A percentile compares a stretch with the other conserved stretches of the same genome.
phyloP scores from a whole-genome alignment of 1,284 basidiomycete species.

The Marasmius oreades region DNA sequence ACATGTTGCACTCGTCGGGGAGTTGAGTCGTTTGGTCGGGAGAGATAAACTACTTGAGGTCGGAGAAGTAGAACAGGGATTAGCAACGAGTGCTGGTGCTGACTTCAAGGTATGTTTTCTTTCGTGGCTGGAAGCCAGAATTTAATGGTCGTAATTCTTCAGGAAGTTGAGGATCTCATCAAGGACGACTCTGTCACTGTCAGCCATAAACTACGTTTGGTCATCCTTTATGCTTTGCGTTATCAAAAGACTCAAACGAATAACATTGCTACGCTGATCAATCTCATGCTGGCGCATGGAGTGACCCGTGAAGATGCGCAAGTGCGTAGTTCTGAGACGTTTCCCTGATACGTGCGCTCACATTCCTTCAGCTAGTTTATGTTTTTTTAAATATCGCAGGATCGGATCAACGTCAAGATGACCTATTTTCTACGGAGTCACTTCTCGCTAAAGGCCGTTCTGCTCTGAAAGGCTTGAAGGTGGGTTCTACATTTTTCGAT shows the following conservation, averaged over 20 bases:
- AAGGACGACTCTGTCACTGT: constrained; percentile 64
- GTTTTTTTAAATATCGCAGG: constrained; percentile 93
- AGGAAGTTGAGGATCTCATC: constrained; percentile 67
- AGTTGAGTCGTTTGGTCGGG: constrained; percentile 88
- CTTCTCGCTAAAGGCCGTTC: constrained; percentile 93
- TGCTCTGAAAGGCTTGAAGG: constrained; percentile 94
- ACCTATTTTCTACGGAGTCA: constrained; percentile 95
- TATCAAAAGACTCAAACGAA: constrained; percentile 91
- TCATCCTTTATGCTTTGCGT: constrained; percentile 92
- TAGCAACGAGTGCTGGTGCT: constrained; percentile 88
- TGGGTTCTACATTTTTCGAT: constrained; percentile 26
- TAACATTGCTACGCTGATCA: constrained; percentile 83
- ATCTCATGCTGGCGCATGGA: constrained; percentile 78
- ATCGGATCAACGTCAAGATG: constrained; percentile 95
- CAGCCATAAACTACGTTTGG: constrained; percentile 86
- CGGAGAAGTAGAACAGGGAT: constrained; percentile 94
- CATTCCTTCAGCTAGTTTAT: constrained; percentile 74
- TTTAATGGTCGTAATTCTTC: not conserved
- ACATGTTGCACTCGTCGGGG: constrained; percentile 95
- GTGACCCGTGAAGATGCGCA: constrained; percentile 82
- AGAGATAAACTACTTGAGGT: constrained; percentile 84
- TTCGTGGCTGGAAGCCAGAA: not conserved
- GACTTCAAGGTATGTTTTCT: constrained; percentile 72
- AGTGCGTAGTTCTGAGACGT: constrained; percentile 37
- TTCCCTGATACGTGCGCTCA: not conserved